Percentiles rank a stretch among this genome's conserved stretches.
phyloP scores from a whole-genome alignment of 73 alveolate species.

The Paramecium sonneborni region DNA sequence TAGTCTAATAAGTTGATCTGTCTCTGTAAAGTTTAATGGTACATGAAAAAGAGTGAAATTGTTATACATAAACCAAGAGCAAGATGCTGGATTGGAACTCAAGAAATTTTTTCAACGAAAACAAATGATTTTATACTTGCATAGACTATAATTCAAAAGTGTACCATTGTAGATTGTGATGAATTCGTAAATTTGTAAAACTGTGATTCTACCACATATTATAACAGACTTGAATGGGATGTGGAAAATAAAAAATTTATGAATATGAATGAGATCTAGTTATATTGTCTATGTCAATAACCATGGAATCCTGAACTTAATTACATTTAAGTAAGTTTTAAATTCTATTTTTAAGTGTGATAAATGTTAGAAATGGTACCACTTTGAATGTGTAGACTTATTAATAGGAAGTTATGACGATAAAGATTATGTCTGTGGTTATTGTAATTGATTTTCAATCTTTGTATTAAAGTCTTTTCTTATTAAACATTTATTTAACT shows the following conservation, averaged over 20 bases:
- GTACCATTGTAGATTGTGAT: neutral
- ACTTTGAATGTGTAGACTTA: slow-evolving; percentile 17
- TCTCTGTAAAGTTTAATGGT: slow-evolving; percentile 22
- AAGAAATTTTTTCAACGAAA: neutral
- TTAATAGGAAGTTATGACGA: neutral
- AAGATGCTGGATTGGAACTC: neutral
- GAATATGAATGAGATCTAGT: neutral
- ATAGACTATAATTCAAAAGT: neutral
- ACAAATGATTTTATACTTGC: neutral
- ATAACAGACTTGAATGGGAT: slow-evolving; percentile 44
- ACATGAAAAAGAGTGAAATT: slow-evolving; percentile 15
- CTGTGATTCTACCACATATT: neutral
- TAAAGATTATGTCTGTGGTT: neutral
- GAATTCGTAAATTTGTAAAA: neutral
- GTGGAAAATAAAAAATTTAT: neutral
- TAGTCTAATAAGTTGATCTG: neutral
- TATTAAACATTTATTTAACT: neutral
- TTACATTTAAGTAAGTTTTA: slow-evolving; percentile 3
- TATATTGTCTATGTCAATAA: slow-evolving; percentile 17
- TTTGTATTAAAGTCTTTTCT: neutral
- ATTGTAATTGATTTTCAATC: slow-evolving; percentile 28
- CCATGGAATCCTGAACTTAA: slow-evolving; percentile 40
- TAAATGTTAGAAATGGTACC: slow-evolving; percentile 54
- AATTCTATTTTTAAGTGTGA: slow-evolving; percentile 29
- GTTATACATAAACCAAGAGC: neutral